Evolutionary conservation across 1,139 yeast genomes (phyloP).

Genomic region (Debaryomyces sp.): DNA sequence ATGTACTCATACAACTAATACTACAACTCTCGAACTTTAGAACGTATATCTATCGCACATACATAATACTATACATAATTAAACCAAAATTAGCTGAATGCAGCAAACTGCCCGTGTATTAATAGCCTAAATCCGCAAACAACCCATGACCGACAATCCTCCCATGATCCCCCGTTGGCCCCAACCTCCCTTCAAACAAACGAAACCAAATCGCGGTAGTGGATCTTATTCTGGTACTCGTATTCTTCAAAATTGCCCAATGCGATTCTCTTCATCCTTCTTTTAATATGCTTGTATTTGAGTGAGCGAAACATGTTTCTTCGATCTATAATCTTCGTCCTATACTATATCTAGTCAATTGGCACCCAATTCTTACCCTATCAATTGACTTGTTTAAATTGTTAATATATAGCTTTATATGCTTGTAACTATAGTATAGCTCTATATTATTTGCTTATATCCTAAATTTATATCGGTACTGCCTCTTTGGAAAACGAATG

Average conservation of each 20-base stretch:
- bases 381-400: background rate
- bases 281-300: background rate
- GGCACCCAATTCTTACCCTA: background rate
- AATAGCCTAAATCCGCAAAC: background rate
- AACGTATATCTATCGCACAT: background rate
- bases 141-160: background rate
- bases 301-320: constrained; percentile 2
- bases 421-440: background rate
- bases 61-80: constrained; percentile 1
- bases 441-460: background rate
- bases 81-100: too few species aligned
- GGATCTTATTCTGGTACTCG: constrained; percentile 7
- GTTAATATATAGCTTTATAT: background rate
- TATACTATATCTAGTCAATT: background rate
- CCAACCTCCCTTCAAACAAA: background rate
- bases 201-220: constrained; percentile 6
- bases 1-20: background rate
- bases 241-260: constrained; percentile 1
- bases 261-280: background rate
- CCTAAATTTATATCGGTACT: background rate
- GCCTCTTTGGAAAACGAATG: background rate
- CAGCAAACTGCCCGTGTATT: background rate
- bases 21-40: background rate
- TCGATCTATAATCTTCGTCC: background rate
- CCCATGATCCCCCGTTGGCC: background rate